Evolutionary conservation across 352 stramenopile species (phyloP).

Genomic region (Globisporangium paroecandrum): DNA sequence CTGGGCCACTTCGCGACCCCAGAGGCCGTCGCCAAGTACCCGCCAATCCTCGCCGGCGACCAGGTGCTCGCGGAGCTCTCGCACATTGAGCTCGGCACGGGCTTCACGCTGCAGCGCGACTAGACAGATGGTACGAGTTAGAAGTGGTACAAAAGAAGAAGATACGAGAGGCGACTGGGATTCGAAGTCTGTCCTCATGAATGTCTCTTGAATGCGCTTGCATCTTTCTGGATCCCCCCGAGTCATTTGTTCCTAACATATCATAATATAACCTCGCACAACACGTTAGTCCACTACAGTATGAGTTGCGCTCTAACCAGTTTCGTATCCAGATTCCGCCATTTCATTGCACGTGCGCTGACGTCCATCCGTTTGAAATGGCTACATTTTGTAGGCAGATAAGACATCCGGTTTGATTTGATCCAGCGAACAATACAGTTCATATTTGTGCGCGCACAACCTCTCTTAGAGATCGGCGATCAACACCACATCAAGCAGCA

Average conservation of each 20-base stretch:
- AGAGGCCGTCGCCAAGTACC: slow-evolving; percentile 68
- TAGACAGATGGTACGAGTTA: slow-evolving; percentile 18
- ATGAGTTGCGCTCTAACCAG: neutral
- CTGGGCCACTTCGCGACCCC: slow-evolving; percentile 76
- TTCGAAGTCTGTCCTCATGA: neutral
- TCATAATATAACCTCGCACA: neutral
- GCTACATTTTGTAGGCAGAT: neutral
- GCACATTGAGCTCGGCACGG: slow-evolving; percentile 81
- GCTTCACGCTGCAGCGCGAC: slow-evolving; percentile 68
- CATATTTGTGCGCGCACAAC: too few species aligned
- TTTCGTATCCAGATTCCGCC: neutral
- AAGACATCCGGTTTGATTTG: too few species aligned
- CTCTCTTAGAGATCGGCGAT: too few species aligned
- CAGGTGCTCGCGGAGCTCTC: slow-evolving; percentile 86
- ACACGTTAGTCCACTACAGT: neutral
- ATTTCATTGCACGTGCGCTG: neutral
- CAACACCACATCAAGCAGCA: too few species aligned
- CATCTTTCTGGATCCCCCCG: neutral
- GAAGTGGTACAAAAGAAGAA: neutral
- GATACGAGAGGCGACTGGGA: too few species aligned
- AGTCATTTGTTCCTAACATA: neutral
- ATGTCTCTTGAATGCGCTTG: neutral
- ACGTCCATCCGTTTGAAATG: neutral
- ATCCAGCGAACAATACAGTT: too few species aligned
- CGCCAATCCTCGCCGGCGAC: slow-evolving; percentile 76